Evolutionary conservation across 345 rosid species (phyloP).

Genomic region (Aegle marmelos): DNA sequence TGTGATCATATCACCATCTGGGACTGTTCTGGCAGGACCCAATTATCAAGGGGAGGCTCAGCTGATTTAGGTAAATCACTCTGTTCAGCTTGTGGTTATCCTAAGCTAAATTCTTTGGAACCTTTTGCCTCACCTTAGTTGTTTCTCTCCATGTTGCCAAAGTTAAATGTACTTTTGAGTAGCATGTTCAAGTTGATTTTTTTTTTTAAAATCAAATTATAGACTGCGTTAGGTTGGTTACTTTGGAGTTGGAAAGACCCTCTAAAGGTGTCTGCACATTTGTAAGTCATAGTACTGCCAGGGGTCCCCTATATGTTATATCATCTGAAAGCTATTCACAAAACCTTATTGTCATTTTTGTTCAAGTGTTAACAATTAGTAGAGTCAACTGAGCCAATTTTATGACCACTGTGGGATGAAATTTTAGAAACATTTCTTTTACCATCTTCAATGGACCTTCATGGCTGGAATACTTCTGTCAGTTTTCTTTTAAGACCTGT

Average conservation of each 20-base stretch:
- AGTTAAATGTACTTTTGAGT: background rate
- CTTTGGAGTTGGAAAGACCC: background rate
- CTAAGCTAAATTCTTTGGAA: background rate
- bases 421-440: background rate
- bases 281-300: background rate
- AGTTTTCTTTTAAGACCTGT: background rate
- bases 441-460: background rate
- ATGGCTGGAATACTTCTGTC: background rate
- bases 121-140: background rate
- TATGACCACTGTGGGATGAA: background rate
- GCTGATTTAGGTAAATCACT: constrained; percentile 72
- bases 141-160: background rate
- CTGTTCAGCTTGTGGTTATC: background rate
- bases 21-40: constrained; percentile 84
- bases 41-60: constrained; percentile 81
- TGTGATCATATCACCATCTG: constrained; percentile 83
- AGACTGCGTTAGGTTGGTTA: background rate
- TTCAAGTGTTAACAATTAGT: background rate
- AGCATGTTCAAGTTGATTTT: background rate
- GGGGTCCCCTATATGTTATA: background rate
- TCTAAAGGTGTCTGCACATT: background rate
- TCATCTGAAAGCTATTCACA: background rate
- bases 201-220: too few relatives aligned
- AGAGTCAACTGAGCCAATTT: background rate
- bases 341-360: background rate